A percentile compares a stretch with the other conserved stretches of the same genome.
Conservation (phyloP, 306 rosid genomes). For the Parietaria judaica region DNA sequence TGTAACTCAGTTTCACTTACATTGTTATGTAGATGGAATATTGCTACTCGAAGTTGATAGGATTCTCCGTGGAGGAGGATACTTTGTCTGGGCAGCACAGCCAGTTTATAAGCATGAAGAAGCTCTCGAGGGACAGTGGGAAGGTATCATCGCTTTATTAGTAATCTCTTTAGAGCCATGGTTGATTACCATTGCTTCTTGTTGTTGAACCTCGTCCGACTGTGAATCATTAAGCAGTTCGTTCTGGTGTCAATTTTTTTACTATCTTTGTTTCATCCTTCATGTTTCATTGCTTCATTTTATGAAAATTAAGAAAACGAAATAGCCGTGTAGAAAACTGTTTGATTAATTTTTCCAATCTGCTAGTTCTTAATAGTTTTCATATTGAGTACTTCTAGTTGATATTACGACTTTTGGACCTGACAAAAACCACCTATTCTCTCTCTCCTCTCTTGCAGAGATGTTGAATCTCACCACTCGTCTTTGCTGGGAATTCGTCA, state of each 20-base stretch:
- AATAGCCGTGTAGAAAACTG: too few relatives aligned
- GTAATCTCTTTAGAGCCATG: not conserved
- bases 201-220: not conserved
- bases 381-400: too few relatives aligned
- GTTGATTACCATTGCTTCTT: conserved; percentile 6
- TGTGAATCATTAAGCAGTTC: not conserved
- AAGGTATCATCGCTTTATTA: conserved; percentile 42
- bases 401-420: not conserved
- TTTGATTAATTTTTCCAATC: too few relatives aligned
- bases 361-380: too few relatives aligned
- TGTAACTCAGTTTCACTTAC: conserved; percentile 7
- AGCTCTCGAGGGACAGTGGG: conserved; percentile 85
- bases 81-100: conserved; percentile 99
- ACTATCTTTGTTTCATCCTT: too few relatives aligned
- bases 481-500: conserved; percentile 85
- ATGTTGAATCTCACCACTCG: conserved; percentile 84
- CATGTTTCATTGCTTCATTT: not conserved
- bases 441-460: conserved; percentile 38
- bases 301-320: too few relatives aligned
- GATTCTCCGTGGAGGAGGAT: conserved; percentile 93
- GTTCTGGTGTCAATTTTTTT: not conserved
- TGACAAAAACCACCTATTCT: not conserved
- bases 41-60: conserved; percentile 89
- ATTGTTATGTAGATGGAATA: conserved; percentile 75
- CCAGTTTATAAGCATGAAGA: conserved; percentile 97